Base-by-base conservation (phyloP, 768 basidiomycete genomes). In the Amylocystis lapponica region DNA sequence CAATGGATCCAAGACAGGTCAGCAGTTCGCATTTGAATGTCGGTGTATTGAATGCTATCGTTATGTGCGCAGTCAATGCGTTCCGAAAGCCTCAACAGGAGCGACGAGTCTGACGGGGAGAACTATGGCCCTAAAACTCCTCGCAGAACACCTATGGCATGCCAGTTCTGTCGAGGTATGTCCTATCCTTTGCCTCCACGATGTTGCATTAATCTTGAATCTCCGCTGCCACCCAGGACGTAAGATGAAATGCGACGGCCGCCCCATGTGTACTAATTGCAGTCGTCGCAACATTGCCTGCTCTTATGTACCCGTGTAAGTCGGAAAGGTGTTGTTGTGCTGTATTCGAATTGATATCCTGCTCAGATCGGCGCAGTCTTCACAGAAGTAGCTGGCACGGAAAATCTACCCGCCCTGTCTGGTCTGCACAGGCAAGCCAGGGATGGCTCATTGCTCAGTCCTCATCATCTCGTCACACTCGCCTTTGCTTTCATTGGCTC, bases 221-320 rank as follows among this genome's bases (percentile, higher is more conserved):
- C 12, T 23, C 32, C 10, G 31, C 36, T 25, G 44, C 19, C 34
- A 1, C 45, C 12, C 51, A 85, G 83, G 78, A 5, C 71, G 83
- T 47, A 85, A 85, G 60, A 59, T 86, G 42, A 86, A 85, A 62
- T 86, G 84, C 56, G 81, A 85, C 51, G 84, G 84, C 39, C 71
- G 73, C 22, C 81, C 81, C 2, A 73, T 74, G 27, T 86, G 84
- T 58, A 68, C 66, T 26, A 84, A 86, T 55, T 86, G 84, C 60
- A 68, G 75, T 54, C 71, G 71, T 45, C 73, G 84, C 27, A 69
- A 71, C 19, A 70, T 69, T 48, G 71, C 76, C 2, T 86, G 84
- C 53, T 52, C 56, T 34, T 86, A 86, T 57, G 55, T 67, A 17
- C 79, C 84, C 46, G 84, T 86, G 81, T 83, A 67, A 64, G 81